phyloP scores from a whole-genome alignment of 352 stramenopile species.

The Pythium volutum region DNA sequence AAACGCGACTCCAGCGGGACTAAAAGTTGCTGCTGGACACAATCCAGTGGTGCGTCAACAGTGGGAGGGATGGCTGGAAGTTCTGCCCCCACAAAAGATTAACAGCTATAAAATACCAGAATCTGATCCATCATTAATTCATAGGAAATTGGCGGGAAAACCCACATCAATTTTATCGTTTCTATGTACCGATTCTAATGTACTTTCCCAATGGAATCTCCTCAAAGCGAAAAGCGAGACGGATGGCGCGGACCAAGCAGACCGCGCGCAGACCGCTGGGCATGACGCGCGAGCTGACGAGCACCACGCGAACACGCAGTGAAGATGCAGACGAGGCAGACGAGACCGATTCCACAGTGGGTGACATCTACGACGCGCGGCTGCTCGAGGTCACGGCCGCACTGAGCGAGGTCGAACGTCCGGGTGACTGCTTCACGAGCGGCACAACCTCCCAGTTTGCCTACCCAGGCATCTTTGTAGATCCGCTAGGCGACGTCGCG shows the following conservation, averaged over 20 bases:
- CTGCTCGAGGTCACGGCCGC: conserved; percentile 17
- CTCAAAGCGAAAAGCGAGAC: background rate
- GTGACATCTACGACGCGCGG: conserved; percentile 15
- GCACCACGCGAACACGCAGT: background rate
- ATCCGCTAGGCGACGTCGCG: conserved; percentile 11
- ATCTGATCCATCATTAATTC: too few species aligned
- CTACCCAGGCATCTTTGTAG: conserved; percentile 9
- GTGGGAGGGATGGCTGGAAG: too few species aligned
- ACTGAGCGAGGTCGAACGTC: conserved; percentile 14
- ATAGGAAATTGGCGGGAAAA: conserved; percentile 10
- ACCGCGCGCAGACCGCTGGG: conserved; percentile 7
- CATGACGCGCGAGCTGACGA: background rate
- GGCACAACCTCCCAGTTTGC: conserved; percentile 11
- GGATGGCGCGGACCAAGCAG: conserved; percentile 6
- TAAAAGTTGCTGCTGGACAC: too few species aligned
- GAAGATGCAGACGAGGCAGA: background rate
- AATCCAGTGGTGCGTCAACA: too few species aligned
- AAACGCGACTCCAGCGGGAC: too few species aligned
- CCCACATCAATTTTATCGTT: conserved; percentile 1
- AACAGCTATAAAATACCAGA: too few species aligned
- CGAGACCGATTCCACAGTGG: background rate
- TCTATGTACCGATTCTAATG: too few species aligned
- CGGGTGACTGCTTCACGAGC: conserved; percentile 20
- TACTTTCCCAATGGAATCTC: too few species aligned
- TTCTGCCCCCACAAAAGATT: background rate